Percentiles rank a stretch among this genome's conserved stretches.
Evolutionary conservation across 2,329 filamentous ascomycete genomes (phyloP).

Genomic region (Alternaria tenuissima): DNA sequence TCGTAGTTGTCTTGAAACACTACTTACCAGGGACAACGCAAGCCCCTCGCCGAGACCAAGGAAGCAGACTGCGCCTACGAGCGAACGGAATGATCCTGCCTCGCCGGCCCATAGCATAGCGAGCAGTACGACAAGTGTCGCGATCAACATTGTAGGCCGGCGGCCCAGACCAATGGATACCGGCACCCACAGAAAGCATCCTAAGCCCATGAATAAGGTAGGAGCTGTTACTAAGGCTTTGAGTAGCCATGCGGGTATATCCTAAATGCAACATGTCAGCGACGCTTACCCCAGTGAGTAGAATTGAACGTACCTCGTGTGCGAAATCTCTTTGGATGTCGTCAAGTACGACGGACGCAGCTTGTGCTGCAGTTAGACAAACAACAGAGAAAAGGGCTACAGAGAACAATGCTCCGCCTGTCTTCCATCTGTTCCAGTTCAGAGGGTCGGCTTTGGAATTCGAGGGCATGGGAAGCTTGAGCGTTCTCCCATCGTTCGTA

Average conservation of each 20-base stretch:
- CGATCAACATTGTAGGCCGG: constrained; percentile 48
- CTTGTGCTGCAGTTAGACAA: constrained; percentile 30
- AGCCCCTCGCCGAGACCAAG: constrained; percentile 48
- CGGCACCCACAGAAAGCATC: constrained; percentile 51
- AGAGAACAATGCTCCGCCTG: constrained; percentile 26
- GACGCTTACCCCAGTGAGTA: background rate
- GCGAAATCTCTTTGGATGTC: constrained; percentile 25
- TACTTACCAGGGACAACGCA: constrained; percentile 40
- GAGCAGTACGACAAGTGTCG: constrained; percentile 35
- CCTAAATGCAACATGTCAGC: background rate
- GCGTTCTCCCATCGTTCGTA: constrained; percentile 29
- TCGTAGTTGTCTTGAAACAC: background rate
- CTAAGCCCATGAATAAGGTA: constrained; percentile 48
- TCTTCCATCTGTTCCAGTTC: constrained; percentile 36
- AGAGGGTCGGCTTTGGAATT: constrained; percentile 35
- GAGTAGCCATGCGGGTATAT: constrained; percentile 26
- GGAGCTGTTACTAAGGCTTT: constrained; percentile 40
- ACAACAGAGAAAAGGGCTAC: constrained; percentile 24
- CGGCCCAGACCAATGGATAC: constrained; percentile 50
- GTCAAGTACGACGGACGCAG: constrained; percentile 23
- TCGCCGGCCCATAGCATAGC: constrained; percentile 39
- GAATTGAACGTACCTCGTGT: constrained; percentile 17
- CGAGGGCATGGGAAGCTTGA: constrained; percentile 38
- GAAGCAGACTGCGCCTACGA: constrained; percentile 43
- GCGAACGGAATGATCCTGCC: constrained; percentile 33